Evolutionary conservation across 2,329 filamentous ascomycete genomes (phyloP).

Genomic region (Polychaeton citri): DNA sequence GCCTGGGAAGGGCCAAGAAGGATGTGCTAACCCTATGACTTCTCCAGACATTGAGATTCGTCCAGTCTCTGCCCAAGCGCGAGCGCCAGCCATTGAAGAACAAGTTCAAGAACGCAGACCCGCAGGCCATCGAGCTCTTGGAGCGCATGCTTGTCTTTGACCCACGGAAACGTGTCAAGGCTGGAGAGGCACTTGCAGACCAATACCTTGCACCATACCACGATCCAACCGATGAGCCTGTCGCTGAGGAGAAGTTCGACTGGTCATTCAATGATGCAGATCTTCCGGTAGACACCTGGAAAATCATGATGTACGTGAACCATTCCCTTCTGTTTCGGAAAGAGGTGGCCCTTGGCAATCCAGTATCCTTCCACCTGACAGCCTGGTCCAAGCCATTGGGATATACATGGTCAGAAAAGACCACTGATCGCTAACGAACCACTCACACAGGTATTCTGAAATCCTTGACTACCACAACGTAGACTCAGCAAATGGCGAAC

Average conservation of each 20-base stretch:
- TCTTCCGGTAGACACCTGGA: constrained; percentile 97
- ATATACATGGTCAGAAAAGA: neutral
- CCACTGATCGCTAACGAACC: constrained; percentile 2
- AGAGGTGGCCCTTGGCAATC: too few relatives aligned
- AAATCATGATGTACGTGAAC: constrained; percentile 89
- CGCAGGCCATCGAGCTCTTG: constrained; percentile 71
- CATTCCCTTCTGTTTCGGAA: too few relatives aligned
- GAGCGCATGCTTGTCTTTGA: constrained; percentile 98
- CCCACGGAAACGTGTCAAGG: constrained; percentile 87
- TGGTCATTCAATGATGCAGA: constrained; percentile 99
- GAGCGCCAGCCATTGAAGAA: constrained; percentile 73
- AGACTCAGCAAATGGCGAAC: constrained; percentile 36
- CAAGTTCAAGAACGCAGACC: constrained; percentile 94
- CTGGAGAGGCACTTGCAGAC: constrained; percentile 72
- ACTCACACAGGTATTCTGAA: constrained; percentile 70
- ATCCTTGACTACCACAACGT: constrained; percentile 98
- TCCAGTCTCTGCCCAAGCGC: constrained; percentile 90
- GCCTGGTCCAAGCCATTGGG: neutral
- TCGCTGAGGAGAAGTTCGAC: constrained; percentile 94
- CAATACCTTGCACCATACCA: constrained; percentile 95
- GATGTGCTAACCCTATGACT: neutral
- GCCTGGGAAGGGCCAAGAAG: constrained; percentile 10
- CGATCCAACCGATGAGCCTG: constrained; percentile 90
- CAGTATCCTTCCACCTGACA: too few relatives aligned
- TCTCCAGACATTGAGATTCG: constrained; percentile 76